Conservation (phyloP, 768 basidiomycete genomes). For the Tylopilus sp. region DNA sequence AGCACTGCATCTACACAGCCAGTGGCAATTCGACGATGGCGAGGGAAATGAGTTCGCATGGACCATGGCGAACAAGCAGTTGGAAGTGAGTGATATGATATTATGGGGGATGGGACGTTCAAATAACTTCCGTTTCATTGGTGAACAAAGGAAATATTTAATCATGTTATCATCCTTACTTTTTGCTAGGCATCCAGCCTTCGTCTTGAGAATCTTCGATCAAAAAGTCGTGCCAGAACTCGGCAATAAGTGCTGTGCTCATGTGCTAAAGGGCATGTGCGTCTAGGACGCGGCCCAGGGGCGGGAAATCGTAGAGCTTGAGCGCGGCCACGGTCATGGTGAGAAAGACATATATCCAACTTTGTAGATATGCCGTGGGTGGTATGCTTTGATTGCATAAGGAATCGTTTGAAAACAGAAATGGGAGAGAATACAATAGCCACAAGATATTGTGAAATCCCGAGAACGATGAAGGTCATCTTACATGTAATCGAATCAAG, state of each 20-base stretch:
- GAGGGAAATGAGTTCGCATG: conserved; percentile 23
- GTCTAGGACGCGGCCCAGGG: conserved; percentile 68
- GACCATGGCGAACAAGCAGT: conserved; percentile 3
- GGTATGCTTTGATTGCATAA: conserved; percentile 49
- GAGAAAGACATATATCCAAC: conserved; percentile 60
- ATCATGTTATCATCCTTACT: conserved; percentile 35
- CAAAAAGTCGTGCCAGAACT: conserved; percentile 85
- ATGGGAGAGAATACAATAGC: conserved; percentile 62
- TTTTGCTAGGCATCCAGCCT: conserved; percentile 55
- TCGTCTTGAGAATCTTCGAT: conserved; percentile 66
- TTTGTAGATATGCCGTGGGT: conserved; percentile 51
- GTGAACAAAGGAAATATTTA: background rate
- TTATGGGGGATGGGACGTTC: conserved; percentile 15
- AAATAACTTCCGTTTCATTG: conserved; percentile 3
- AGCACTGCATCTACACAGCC: conserved; percentile 4
- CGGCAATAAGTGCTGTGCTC: conserved; percentile 71
- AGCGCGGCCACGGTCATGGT: conserved; percentile 74
- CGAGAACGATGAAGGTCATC: conserved; percentile 77
- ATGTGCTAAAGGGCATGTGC: conserved; percentile 95
- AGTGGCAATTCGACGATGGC: conserved; percentile 24
- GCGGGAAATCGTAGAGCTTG: conserved; percentile 91
- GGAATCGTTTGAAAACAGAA: conserved; percentile 53
- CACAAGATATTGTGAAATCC: conserved; percentile 78
- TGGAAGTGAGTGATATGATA: conserved; percentile 9
- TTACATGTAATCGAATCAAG: conserved; percentile 93